These are phyloP conservation scores for Coelastrella sp. DNA, from an alignment of 139 green algal genomes.

Conservation along the genomic window DNA sequence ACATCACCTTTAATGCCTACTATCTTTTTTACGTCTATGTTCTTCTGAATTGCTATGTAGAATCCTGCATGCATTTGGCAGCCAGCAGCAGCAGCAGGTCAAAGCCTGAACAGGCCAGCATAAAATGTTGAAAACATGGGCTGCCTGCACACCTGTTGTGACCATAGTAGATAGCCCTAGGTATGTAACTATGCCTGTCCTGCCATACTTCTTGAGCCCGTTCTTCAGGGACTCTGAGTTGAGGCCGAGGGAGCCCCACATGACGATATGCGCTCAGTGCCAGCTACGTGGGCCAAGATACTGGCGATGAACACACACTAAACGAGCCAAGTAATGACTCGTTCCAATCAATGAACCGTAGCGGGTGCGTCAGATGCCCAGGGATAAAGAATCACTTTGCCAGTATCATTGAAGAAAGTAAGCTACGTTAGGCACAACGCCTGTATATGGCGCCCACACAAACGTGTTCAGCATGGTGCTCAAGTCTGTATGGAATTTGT, in stretches of 20 bases:
- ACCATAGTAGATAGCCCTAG: slow-evolving; percentile 63
- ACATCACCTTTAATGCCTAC: slow-evolving; percentile 54
- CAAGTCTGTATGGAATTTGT: no score
- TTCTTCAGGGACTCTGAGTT: slow-evolving; percentile 51
- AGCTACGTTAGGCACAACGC: no score
- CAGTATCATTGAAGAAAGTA: no score
- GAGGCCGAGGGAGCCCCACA: slow-evolving; percentile 45
- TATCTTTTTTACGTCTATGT: slow-evolving; percentile 66
- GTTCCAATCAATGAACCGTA: neutral
- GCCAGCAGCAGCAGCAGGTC: slow-evolving; percentile 7
- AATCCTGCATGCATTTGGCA: slow-evolving; percentile 52
- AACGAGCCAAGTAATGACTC: neutral
- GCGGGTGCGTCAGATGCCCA: no score
- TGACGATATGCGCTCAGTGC: neutral
- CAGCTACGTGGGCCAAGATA: neutral
- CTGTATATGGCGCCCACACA: no score
- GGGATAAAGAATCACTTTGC: no score
- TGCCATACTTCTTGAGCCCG: slow-evolving; percentile 64
- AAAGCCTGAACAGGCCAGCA: neutral
- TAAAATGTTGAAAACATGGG: neutral
- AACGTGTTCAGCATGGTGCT: no score
- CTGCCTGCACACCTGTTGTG: slow-evolving; percentile 54
- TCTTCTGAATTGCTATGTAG: slow-evolving; percentile 66
- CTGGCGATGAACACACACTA: neutral
- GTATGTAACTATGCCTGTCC: slow-evolving; percentile 61